Conservation (phyloP, 2,329 filamentous ascomycete species). For the Ilyonectria mors-panacis region DNA sequence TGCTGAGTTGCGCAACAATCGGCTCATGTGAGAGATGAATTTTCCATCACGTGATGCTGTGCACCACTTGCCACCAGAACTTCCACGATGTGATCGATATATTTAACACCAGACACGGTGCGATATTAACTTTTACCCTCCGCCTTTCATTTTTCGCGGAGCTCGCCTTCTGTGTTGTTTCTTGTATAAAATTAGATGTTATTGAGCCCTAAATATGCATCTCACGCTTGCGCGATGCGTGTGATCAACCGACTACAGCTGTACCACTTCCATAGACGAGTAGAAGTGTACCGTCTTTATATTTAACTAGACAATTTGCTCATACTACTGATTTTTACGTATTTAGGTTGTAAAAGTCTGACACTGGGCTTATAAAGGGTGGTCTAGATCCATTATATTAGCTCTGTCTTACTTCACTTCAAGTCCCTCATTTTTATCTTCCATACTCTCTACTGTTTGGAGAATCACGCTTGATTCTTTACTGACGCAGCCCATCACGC, state of each 20-base stretch:
- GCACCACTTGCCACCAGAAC: neutral
- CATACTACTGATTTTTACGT: too few species aligned
- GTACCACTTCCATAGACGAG: neutral
- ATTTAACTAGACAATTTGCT: neutral
- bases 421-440: slow-evolving; percentile 18
- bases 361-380: too few species aligned
- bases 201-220: too few species aligned
- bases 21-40: neutral
- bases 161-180: too few species aligned
- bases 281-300: neutral
- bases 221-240: too few species aligned
- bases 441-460: neutral
- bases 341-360: too few species aligned
- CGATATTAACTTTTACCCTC: neutral
- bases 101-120: neutral
- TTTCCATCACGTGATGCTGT: neutral
- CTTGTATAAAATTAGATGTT: too few species aligned
- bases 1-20: neutral
- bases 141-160: too few species aligned
- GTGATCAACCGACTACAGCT: too few species aligned
- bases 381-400: too few species aligned
- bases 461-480: slow-evolving; percentile 9
- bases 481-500: slow-evolving; percentile 6
- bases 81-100: neutral
- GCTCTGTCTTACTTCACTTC: slow-evolving; percentile 1